Percentiles rank a stretch among this genome's conserved stretches.
Evolutionary conservation across 495 filamentous ascomycete species (phyloP).

Genomic region (Polyplosphaeria fusca): DNA sequence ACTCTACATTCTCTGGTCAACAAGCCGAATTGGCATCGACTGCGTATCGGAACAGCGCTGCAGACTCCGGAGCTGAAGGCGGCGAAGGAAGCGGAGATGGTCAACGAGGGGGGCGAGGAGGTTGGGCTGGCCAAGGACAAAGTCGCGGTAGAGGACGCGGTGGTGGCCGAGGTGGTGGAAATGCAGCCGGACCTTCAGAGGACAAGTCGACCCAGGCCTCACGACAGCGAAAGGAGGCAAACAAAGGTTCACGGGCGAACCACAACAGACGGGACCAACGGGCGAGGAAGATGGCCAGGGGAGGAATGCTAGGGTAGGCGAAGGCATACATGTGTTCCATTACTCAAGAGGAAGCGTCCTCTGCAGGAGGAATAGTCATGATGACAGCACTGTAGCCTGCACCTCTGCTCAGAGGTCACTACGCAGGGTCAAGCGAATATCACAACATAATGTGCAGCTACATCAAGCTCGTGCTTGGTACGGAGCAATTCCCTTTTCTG

Average conservation of each 20-base stretch:
- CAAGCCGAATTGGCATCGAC: slow-evolving; percentile 62
- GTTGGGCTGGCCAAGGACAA: slow-evolving; percentile 49
- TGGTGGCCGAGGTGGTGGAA: slow-evolving; percentile 52
- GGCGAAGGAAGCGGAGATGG: slow-evolving; percentile 44
- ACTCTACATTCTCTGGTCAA: slow-evolving; percentile 55
- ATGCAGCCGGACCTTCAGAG: slow-evolving; percentile 55
- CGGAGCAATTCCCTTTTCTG: too few relatives aligned
- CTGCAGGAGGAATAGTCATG: too few relatives aligned
- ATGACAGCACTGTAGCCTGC: too few relatives aligned
- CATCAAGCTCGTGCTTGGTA: too few relatives aligned
- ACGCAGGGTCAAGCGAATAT: too few relatives aligned
- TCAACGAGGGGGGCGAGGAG: slow-evolving; percentile 51
- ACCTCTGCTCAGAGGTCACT: too few relatives aligned
- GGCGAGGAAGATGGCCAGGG: slow-evolving; percentile 48
- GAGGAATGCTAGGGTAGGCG: slow-evolving; percentile 41
- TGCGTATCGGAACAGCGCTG: slow-evolving; percentile 54
- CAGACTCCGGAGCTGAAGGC: slow-evolving; percentile 45
- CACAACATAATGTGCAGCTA: too few relatives aligned
- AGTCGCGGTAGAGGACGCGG: slow-evolving; percentile 48
- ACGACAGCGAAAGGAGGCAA: slow-evolving; percentile 61
- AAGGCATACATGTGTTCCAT: too few relatives aligned
- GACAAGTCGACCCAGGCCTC: slow-evolving; percentile 57
- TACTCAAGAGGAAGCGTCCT: too few relatives aligned
- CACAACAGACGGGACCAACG: slow-evolving; percentile 46
- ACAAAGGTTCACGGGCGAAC: slow-evolving; percentile 48